Percentiles rank a stretch among this genome's conserved stretches.
phyloP scores from a whole-genome alignment of 441 rosid genomes.

The Lagerstroemia fauriei region DNA sequence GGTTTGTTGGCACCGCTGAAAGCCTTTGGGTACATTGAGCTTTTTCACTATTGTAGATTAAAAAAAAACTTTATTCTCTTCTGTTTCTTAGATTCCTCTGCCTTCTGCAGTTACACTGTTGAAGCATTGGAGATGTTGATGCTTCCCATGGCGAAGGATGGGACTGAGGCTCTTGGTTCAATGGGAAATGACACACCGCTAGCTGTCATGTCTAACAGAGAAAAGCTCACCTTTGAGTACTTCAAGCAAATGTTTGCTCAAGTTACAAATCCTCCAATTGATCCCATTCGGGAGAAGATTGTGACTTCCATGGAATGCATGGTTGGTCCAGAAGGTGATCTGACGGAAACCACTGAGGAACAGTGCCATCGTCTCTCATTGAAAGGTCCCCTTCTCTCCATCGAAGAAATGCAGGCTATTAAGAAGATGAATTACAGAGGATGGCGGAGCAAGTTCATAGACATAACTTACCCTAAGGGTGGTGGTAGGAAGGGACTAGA shows the following conservation, averaged over 20 bases:
- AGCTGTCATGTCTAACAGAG: conserved; percentile 95
- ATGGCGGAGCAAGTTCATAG: conserved; percentile 88
- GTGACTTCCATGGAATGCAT: conserved; percentile 99
- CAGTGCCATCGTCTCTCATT: conserved; percentile 97
- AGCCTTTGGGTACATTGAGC: conserved; percentile 85
- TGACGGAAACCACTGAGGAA: conserved; percentile 95
- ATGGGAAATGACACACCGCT: conserved; percentile 99
- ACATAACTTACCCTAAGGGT: conserved; percentile 77
- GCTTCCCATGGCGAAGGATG: conserved; percentile 99
- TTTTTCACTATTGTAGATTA: not conserved
- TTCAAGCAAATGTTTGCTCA: conserved; percentile 99
- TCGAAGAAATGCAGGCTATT: conserved; percentile 80
- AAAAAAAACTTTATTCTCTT: not conserved
- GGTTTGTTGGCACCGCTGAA: conserved; percentile 90
- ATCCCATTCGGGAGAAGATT: conserved; percentile 98
- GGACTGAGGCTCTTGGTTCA: conserved; percentile 96
- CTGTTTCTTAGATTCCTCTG: conserved; percentile 10
- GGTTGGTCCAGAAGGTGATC: conserved; percentile 99
- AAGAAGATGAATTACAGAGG: conserved; percentile 93
- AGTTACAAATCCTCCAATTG: conserved; percentile 99
- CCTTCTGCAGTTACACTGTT: conserved; percentile 71
- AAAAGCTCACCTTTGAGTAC: conserved; percentile 87
- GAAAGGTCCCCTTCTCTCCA: conserved; percentile 84
- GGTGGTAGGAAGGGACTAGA: conserved; percentile 89
- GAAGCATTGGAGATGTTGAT: conserved; percentile 98